phyloP scores from a whole-genome alignment of 2,329 filamentous ascomycete species.

The Trichoderma simmonsii region DNA sequence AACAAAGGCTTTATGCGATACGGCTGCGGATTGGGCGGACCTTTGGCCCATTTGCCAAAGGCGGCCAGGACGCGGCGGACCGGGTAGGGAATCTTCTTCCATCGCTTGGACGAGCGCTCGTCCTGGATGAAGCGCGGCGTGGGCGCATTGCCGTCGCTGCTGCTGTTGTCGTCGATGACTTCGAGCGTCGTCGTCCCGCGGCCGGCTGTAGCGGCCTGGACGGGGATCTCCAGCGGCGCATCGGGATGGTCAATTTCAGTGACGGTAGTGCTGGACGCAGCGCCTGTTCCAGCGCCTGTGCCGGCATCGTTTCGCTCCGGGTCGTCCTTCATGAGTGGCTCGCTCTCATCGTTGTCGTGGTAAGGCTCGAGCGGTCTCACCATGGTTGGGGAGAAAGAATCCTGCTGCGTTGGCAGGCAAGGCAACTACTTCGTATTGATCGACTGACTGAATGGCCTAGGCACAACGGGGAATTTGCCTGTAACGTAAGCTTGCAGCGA shows the following conservation, averaged over 20 bases:
- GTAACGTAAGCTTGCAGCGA: conserved; percentile 8
- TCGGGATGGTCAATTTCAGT: conserved; percentile 37
- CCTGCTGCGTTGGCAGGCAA: not conserved
- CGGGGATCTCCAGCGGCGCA: conserved; percentile 38
- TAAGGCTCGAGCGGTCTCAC: conserved; percentile 29
- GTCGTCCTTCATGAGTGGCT: conserved; percentile 40
- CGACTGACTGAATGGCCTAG: not conserved
- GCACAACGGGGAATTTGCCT: not conserved
- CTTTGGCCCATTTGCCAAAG: conserved; percentile 50
- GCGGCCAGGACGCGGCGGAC: conserved; percentile 45
- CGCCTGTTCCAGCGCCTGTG: conserved; percentile 18
- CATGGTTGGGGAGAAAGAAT: conserved; percentile 28
- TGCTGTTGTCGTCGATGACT: conserved; percentile 40
- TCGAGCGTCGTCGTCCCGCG: conserved; percentile 35
- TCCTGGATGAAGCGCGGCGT: conserved; percentile 62
- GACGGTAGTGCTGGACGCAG: conserved; percentile 19
- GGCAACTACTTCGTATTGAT: not conserved
- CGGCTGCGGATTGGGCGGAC: conserved; percentile 51
- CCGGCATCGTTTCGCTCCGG: conserved; percentile 31
- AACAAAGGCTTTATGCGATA: conserved; percentile 57
- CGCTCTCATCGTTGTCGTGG: conserved; percentile 36
- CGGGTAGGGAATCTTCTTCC: conserved; percentile 59
- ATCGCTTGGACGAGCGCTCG: conserved; percentile 44
- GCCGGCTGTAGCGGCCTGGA: conserved; percentile 19
- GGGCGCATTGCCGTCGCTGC: conserved; percentile 35